Conservation (phyloP, 345 rosid genomes). For the Pistacia atlantica region DNA sequence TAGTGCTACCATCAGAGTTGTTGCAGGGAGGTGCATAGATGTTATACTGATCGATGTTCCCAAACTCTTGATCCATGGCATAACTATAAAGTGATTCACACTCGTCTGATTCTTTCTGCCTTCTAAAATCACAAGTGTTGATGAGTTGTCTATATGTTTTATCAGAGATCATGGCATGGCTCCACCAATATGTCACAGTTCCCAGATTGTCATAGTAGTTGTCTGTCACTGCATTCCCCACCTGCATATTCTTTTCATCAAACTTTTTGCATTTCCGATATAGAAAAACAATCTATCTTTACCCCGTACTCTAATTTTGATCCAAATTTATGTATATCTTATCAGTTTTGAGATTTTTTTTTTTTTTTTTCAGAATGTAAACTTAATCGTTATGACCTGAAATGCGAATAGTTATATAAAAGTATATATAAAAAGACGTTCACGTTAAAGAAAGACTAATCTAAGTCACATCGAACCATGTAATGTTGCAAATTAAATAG, state of each 20-base stretch:
- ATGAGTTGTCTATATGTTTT: conserved; percentile 75
- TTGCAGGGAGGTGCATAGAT: conserved; percentile 92
- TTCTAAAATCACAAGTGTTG: conserved; percentile 77
- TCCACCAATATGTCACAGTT: conserved; percentile 99
- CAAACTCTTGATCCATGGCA: conserved; percentile 96
- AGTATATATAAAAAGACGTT: no score
- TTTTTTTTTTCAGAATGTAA: no score
- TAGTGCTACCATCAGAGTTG: conserved; percentile 61
- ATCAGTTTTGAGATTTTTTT: no score
- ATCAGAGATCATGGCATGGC: conserved; percentile 98
- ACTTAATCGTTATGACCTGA: no score
- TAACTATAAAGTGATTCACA: conserved; percentile 85
- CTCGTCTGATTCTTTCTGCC: conserved; percentile 79
- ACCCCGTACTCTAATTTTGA: no score
- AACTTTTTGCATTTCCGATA: not conserved
- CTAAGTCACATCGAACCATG: not conserved
- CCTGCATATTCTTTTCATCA: conserved; percentile 39
- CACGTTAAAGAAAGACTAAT: no score
- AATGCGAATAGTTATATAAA: no score
- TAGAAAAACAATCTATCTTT: not conserved
- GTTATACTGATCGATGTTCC: conserved; percentile 95
- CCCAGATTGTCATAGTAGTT: conserved; percentile 92
- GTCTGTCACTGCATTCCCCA: conserved; percentile 97
- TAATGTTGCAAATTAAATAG: not conserved
- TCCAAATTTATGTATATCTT: no score